Evolutionary conservation across 306 rosid species (phyloP).

Genomic region (Castanospermum australe): DNA sequence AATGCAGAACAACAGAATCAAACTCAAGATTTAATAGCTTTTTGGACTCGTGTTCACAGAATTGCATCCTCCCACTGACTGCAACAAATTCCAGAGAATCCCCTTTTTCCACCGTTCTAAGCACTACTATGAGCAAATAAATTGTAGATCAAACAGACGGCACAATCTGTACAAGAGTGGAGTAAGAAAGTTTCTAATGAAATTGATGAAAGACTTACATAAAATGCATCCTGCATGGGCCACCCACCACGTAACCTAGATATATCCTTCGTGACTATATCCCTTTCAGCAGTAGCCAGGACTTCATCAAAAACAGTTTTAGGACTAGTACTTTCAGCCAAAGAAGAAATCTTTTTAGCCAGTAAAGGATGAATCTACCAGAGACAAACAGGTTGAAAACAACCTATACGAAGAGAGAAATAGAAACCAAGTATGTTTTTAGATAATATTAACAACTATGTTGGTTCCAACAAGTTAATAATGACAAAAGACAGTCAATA

Average conservation of each 20-base stretch:
- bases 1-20: background rate
- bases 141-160: background rate
- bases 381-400: conserved; percentile 14
- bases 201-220: conserved; percentile 59
- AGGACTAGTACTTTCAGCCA: conserved; percentile 87
- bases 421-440: background rate
- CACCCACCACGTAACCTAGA: conserved; percentile 96
- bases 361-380: conserved; percentile 53
- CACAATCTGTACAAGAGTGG: background rate
- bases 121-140: background rate
- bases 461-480: background rate
- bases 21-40: background rate
- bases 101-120: background rate
- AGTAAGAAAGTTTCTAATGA: background rate
- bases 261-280: conserved; percentile 84
- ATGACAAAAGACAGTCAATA: background rate
- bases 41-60: background rate
- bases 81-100: background rate
- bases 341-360: conserved; percentile 71
- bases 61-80: background rate
- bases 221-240: conserved; percentile 97
- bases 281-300: conserved; percentile 87
- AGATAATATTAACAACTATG: background rate
- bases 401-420: background rate
- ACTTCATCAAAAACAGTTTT: conserved; percentile 87